phyloP scores from a whole-genome alignment of 495 filamentous ascomycete genomes.

The Tetracladium marchalianum region DNA sequence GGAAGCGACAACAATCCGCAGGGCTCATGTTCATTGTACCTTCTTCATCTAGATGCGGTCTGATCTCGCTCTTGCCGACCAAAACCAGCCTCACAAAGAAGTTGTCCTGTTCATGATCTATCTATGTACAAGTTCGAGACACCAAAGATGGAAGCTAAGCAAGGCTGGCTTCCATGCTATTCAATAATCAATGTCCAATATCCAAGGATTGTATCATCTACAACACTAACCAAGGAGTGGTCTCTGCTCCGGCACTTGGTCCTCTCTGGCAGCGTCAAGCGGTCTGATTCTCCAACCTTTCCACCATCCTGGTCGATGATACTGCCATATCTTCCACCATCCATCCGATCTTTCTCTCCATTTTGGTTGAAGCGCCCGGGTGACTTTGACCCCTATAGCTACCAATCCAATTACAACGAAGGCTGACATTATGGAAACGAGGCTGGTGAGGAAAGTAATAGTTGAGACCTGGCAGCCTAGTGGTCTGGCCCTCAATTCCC shows the following conservation, averaged over 20 bases:
- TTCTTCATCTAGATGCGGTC: too few relatives aligned
- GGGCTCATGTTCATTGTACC: background rate
- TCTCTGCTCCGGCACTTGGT: background rate
- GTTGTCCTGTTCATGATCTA: background rate
- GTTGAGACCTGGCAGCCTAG: conserved; percentile 43
- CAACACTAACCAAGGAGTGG: background rate
- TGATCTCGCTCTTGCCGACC: background rate
- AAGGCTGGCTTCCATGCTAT: background rate
- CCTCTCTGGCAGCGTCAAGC: conserved; percentile 8
- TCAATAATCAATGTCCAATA: too few relatives aligned
- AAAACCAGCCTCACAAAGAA: background rate
- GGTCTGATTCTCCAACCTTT: conserved; percentile 6
- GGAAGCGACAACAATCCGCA: background rate
- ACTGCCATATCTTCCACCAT: conserved; percentile 27
- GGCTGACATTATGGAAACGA: conserved; percentile 29
- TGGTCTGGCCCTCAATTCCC: conserved; percentile 37
- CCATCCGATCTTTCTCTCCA: conserved; percentile 16
- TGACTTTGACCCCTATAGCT: conserved; percentile 12
- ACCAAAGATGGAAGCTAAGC: conserved; percentile 5
- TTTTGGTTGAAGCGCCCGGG: conserved; percentile 12
- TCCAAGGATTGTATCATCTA: background rate
- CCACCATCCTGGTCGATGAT: conserved; percentile 7
- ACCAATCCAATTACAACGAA: conserved; percentile 25
- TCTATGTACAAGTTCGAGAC: conserved; percentile 11
- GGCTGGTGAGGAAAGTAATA: conserved; percentile 32